A percentile compares a stretch with the other conserved stretches of the same genome.
Conservation (phyloP, 139 green algal species). For the Chlorella sp. region DNA sequence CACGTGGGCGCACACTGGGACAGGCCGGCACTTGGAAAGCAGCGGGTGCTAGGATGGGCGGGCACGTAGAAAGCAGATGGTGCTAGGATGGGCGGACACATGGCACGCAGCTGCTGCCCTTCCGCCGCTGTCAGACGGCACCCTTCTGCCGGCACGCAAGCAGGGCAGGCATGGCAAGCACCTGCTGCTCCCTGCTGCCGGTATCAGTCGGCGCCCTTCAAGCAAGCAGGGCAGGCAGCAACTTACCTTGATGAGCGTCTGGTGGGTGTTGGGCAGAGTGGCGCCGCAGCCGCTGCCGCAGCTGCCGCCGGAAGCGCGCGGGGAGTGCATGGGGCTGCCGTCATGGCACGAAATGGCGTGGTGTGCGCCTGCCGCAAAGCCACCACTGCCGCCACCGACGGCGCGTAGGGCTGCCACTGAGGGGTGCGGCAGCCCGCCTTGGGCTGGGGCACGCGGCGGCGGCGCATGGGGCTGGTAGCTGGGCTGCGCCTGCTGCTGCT, state of each 20-base stretch:
- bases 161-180: neutral
- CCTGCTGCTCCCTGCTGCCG: neutral
- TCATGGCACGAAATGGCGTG: too few relatives aligned
- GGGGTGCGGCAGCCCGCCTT: neutral
- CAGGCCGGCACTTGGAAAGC: too few relatives aligned
- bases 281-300: neutral
- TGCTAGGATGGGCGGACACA: too few relatives aligned
- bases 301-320: neutral
- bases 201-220: neutral
- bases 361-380: too few relatives aligned
- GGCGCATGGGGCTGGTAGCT: neutral
- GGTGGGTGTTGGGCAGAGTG: neutral
- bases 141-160: too few relatives aligned
- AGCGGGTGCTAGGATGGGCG: too few relatives aligned
- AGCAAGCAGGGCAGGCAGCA: neutral
- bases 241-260: neutral
- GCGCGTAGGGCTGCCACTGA: neutral
- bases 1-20: too few relatives aligned
- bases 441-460: too few relatives aligned
- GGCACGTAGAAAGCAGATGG: too few relatives aligned
- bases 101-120: too few relatives aligned
- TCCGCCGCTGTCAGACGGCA: too few relatives aligned
- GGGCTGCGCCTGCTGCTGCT: neutral
- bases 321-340: too few relatives aligned
- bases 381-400: neutral